Evolutionary conservation across 805 yeast species (phyloP), one percentile per base, ranked within the genome.

Genomic region (Zygosaccharomyces lentus): DNA sequence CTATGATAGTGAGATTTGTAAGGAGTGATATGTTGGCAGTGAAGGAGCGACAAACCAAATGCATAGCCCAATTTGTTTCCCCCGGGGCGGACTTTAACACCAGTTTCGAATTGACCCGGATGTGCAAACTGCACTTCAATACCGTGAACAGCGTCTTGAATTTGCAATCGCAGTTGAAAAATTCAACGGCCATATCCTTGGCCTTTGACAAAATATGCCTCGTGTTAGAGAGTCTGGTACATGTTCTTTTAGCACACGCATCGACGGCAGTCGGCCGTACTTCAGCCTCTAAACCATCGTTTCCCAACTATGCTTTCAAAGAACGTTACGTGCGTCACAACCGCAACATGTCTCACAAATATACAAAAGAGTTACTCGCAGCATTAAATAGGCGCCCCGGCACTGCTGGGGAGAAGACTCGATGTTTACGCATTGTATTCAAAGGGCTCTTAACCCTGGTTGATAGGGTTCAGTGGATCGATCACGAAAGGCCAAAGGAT

Each of bases 51-150:
- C 37, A 36, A 19, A 38, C 52, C 31, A 49, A 39, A 34, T 16
- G 44, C 24, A 37, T 46, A 19, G 41, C 44, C 4, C 43, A 43
- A 13, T 43, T 41, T 34, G 25, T 42, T 16, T 25, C 46, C 1
- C 21, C 27, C 10, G 37, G 34, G 12, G 38, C 30, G 6, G 29
- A 12, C 24, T 43, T 41, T 40, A 21, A 37, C 17, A 36, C 34
- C 13, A 38, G 23, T 35, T 36, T 19, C 9, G 21, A 44, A 19
- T n/a, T 36, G 27, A 30, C 23, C 31, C 41, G 34, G 17, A 24
- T 39, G 40, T 41, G 45, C 32, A 38, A 27, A 24, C 15, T 46
- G n/a, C 50, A 52, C 43, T 52, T 47, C 34, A 42, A 40, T 24
- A 41, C 47, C 2, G 19, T 47, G 30, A n/a, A 35, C 10, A 30